Evolutionary conservation across 2,329 filamentous ascomycete species (phyloP).

Genomic region (Epichloe coenophiala): DNA sequence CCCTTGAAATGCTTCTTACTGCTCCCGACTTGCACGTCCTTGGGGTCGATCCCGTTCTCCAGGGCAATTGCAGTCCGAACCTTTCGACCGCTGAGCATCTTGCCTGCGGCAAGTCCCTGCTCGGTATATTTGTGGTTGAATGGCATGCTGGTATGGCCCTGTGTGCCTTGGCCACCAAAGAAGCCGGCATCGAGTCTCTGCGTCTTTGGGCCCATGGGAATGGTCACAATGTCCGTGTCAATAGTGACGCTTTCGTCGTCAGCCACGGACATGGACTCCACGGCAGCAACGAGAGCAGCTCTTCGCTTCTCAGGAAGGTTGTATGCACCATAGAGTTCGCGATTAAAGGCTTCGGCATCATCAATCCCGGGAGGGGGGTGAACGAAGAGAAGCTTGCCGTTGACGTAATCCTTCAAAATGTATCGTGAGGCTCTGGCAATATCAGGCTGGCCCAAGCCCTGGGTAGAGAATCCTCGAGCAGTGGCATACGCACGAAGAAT

Average conservation of each 20-base stretch:
- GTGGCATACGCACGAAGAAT: slow-evolving; percentile 74
- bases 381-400: slow-evolving; percentile 84
- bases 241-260: slow-evolving; percentile 17
- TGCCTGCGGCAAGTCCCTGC: slow-evolving; percentile 47
- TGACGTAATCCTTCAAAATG: slow-evolving; percentile 94
- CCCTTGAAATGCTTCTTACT: slow-evolving; percentile 94
- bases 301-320: slow-evolving; percentile 76
- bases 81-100: slow-evolving; percentile 72
- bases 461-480: slow-evolving; percentile 81
- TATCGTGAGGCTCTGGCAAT: slow-evolving; percentile 83
- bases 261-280: slow-evolving; percentile 31
- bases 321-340: slow-evolving; percentile 69
- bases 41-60: slow-evolving; percentile 72
- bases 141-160: slow-evolving; percentile 59
- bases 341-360: slow-evolving; percentile 69
- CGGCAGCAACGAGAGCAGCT: slow-evolving; percentile 41
- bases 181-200: slow-evolving; percentile 75
- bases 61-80: slow-evolving; percentile 66
- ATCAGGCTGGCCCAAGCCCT: slow-evolving; percentile 81
- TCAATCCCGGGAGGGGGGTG: slow-evolving; percentile 68
- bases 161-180: slow-evolving; percentile 54
- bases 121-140: slow-evolving; percentile 85
- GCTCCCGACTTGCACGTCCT: slow-evolving; percentile 50
- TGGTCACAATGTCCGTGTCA: slow-evolving; percentile 33
- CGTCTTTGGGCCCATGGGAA: slow-evolving; percentile 58